Percentiles rank a stretch among this genome's conserved stretches.
Conservation (phyloP, 1,284 basidiomycete species). For the Leccinum angustisporum region DNA sequence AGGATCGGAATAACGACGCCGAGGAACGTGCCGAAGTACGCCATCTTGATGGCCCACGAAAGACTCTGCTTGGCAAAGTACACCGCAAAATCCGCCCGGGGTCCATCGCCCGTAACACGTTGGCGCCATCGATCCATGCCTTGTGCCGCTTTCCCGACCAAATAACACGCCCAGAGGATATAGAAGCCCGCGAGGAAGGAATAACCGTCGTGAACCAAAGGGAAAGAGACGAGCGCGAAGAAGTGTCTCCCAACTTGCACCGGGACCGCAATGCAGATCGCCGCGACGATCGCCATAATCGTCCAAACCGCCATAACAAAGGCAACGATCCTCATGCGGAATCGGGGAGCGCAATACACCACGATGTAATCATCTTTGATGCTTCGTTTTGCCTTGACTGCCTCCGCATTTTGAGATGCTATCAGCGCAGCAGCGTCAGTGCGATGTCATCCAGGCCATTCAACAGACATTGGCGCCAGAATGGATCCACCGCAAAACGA, state of each 20-base stretch:
- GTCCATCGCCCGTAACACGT: constrained; percentile 51
- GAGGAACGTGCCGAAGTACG: constrained; percentile 65
- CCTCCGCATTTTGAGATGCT: constrained; percentile 64
- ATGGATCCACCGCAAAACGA: constrained; percentile 79
- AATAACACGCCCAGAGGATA: constrained; percentile 68
- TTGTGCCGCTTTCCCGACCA: constrained; percentile 59
- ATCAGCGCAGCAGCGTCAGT: constrained; percentile 66
- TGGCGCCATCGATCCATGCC: constrained; percentile 68
- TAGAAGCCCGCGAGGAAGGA: constrained; percentile 80
- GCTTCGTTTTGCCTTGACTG: constrained; percentile 62
- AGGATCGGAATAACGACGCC: constrained; percentile 76
- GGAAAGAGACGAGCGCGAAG: constrained; percentile 55
- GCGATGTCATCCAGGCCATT: constrained; percentile 95
- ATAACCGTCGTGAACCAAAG: constrained; percentile 84
- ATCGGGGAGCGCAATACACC: constrained; percentile 81
- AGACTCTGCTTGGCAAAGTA: constrained; percentile 66
- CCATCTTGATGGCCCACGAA: constrained; percentile 58
- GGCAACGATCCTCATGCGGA: constrained; percentile 68
- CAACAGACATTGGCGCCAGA: constrained; percentile 88
- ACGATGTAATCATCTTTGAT: constrained; percentile 75
- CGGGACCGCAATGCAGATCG: constrained; percentile 60
- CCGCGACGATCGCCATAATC: constrained; percentile 59
- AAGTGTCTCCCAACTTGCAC: constrained; percentile 71
- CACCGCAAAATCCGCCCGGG: constrained; percentile 58
- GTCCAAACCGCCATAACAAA: constrained; percentile 75